Evolutionary conservation across 352 stramenopile species (phyloP), one percentile per base, ranked within the genome.

Genomic region (Phytophthora litchii): DNA sequence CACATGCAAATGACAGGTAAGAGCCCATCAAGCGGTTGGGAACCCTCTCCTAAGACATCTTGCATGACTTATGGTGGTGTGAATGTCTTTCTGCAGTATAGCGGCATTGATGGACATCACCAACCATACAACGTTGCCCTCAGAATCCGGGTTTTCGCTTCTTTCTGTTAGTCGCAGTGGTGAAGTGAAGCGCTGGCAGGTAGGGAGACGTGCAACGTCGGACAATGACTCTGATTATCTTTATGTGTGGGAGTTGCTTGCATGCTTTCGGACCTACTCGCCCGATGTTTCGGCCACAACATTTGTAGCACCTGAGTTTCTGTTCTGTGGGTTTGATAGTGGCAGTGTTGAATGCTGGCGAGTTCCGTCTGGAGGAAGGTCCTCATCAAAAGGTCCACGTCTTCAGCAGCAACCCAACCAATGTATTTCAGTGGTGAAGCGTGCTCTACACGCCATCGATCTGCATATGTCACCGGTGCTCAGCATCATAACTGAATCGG

Each of bases 311-410:
- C 56, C 68, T 11, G 73, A 80, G 14, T 85, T 75, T 23, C 13
- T 88, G 3, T 86, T 88, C 42, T 80, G 73, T 36, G 78, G 78
- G 1, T 88, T 81, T 52, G 66, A 72, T 9, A 60, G 61, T 23
- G 78, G 78, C 8, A 70, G 70, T 37, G 61, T 88, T 11, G 78
- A 88, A 63, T 88, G 78, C 42, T 88, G 78, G 78, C 52, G 51
- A 7, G 25, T 86, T 3, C 71, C 72, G 3, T 54, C 46, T 2
- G 25, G 45, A 11, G 17, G 54, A n/a, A 49, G 60, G 21, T n/a
- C 50, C 11, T 51, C 51, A 23, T 44, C 47, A 4, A 50, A 57
- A 42, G 21, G 31, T 14, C 35, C 36, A 58, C 49, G 27, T 21
- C 46, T 60, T 37, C 49, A 70, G 40, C 59, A 67, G 38, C 45